These are phyloP conservation scores for Phaeoacremonium minimum DNA, from an alignment of 2,329 filamentous ascomycete species.

Conservation along the genomic window DNA sequence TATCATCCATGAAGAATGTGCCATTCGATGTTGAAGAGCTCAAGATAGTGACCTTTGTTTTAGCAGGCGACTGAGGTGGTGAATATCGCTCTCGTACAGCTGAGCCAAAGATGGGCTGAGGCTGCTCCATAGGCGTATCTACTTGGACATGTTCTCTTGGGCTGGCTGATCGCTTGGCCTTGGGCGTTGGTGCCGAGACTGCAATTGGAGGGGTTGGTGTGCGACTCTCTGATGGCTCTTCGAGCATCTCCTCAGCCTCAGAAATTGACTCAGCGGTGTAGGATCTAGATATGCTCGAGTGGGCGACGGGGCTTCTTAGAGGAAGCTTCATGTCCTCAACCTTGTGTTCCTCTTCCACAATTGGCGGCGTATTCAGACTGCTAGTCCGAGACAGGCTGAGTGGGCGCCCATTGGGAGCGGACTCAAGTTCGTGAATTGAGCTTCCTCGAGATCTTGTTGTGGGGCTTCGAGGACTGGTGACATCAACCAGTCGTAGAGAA, in stretches of 20 bases:
- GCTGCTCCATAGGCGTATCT: slow-evolving; percentile 4
- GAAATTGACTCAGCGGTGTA: slow-evolving; percentile 33
- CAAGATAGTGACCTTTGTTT: slow-evolving; percentile 29
- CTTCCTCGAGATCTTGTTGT: slow-evolving; percentile 39
- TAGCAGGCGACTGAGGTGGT: slow-evolving; percentile 16
- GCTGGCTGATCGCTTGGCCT: slow-evolving; percentile 2
- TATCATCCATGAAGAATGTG: slow-evolving; percentile 26
- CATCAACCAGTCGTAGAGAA: slow-evolving; percentile 56
- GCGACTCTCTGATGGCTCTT: too few relatives aligned
- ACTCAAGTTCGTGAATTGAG: slow-evolving; percentile 40
- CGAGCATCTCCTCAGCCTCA: slow-evolving; percentile 35
- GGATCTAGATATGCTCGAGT: too few relatives aligned
- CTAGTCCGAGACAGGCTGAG: slow-evolving; percentile 34
- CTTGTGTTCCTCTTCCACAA: slow-evolving; percentile 31
- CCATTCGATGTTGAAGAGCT: slow-evolving; percentile 22
- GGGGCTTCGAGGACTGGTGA: slow-evolving; percentile 47
- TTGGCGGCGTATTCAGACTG: slow-evolving; percentile 33
- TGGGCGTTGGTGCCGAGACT: slow-evolving; percentile 4
- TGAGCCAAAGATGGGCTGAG: slow-evolving; percentile 16
- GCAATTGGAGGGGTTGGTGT: slow-evolving; percentile 4
- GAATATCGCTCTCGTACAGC: slow-evolving; percentile 11
- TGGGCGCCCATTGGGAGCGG: slow-evolving; percentile 26
- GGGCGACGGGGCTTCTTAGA: slow-evolving; percentile 4
- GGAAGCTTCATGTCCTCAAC: slow-evolving; percentile 11
- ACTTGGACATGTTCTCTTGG: slow-evolving; percentile 8